Conservation (phyloP, 768 basidiomycete genomes). For the Zangia roseola region DNA sequence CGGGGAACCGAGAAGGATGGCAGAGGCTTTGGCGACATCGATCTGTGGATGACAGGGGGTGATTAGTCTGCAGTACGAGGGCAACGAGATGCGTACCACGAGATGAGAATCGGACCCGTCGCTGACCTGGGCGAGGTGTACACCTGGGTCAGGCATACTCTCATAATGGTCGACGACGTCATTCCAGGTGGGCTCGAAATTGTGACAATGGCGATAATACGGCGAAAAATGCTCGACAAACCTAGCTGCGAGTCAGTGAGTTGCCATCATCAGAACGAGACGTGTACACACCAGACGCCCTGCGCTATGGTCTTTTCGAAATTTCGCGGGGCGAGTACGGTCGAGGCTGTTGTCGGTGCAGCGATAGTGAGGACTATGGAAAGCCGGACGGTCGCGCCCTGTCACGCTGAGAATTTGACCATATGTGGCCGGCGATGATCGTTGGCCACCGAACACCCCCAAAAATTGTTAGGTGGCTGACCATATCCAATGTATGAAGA, state of each 20-base stretch:
- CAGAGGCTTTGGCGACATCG: conserved; percentile 54
- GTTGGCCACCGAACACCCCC: too few species aligned
- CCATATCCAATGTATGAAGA: too few species aligned
- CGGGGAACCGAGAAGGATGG: conserved; percentile 48
- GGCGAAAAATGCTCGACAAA: conserved; percentile 90
- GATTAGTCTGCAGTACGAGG: too few species aligned
- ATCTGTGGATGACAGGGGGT: conserved; percentile 35
- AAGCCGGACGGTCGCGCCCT: too few species aligned
- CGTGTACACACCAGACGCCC: conserved; percentile 55
- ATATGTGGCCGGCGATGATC: too few species aligned
- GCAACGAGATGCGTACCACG: conserved; percentile 29
- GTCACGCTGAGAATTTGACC: too few species aligned
- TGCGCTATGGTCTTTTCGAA: conserved; percentile 51
- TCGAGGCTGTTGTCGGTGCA: conserved; percentile 33
- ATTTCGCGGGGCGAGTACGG: conserved; percentile 53
- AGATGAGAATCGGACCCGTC: conserved; percentile 30
- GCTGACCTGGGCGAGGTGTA: conserved; percentile 79
- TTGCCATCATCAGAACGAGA: too few species aligned
- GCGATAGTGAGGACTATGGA: conserved; percentile 33
- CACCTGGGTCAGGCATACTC: conserved; percentile 35
- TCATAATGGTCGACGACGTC: conserved; percentile 55
- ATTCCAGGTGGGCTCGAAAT: conserved; percentile 83
- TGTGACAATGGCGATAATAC: conserved; percentile 75
- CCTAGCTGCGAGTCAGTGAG: conserved; percentile 35
- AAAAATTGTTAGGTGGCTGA: too few species aligned